These are phyloP conservation scores for Fusarium tupiense DNA, from an alignment of 2,329 filamentous ascomycete genomes.

Conservation along the genomic window DNA sequence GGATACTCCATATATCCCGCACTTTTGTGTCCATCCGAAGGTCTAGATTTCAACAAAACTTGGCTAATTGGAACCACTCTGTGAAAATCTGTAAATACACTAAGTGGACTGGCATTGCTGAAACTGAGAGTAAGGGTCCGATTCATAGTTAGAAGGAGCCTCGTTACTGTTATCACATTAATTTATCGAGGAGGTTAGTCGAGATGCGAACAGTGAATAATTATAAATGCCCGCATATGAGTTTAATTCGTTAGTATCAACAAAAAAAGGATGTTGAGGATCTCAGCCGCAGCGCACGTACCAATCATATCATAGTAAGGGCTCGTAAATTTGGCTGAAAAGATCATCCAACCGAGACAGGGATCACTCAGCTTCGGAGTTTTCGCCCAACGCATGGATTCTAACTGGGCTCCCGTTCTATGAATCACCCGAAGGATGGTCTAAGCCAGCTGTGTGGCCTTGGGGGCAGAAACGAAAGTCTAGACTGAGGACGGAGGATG, in stretches of 20 bases:
- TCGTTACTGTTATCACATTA: not conserved
- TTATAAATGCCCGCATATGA: too few relatives aligned
- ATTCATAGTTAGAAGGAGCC: not conserved
- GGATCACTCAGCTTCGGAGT: not conserved
- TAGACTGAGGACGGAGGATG: too few relatives aligned
- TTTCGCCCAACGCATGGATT: rapidly evolving
- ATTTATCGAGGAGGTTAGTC: too few relatives aligned
- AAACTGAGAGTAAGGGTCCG: too few relatives aligned
- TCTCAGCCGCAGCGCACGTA: not conserved
- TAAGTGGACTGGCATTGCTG: not conserved
- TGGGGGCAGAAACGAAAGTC: not conserved
- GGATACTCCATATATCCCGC: not conserved
- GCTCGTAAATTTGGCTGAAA: not conserved
- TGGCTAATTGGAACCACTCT: not conserved
- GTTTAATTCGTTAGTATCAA: too few relatives aligned
- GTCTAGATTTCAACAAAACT: too few relatives aligned
- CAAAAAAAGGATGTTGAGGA: too few relatives aligned
- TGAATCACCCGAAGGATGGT: not conserved
- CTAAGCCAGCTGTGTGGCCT: not conserved
- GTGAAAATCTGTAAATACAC: rapidly evolving
- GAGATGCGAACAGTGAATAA: too few relatives aligned
- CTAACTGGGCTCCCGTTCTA: not conserved
- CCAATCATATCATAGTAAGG: not conserved
- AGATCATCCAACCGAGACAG: not conserved
- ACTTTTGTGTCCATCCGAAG: not conserved